A percentile compares a stretch with the other conserved stretches of the same genome.
Conservation (phyloP, 2,329 filamentous ascomycete genomes). For the Endothia cerciana region DNA sequence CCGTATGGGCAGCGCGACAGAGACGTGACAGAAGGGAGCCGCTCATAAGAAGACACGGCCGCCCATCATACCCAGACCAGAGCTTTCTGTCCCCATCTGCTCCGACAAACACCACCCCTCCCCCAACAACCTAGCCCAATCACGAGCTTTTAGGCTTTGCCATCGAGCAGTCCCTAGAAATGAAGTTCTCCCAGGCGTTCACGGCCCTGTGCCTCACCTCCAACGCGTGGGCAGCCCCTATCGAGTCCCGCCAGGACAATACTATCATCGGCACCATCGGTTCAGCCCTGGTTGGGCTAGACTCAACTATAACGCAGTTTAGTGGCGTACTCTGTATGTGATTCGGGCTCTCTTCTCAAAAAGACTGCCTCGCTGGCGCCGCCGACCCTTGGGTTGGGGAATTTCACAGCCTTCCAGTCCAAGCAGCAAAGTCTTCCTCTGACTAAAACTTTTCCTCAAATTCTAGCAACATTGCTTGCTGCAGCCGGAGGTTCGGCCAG, state of each 20-base stretch:
- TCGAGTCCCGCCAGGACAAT: neutral
- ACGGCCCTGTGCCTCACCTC: slow-evolving; percentile 8
- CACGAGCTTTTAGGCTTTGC: neutral
- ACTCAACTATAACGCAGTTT: neutral
- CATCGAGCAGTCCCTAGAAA: neutral
- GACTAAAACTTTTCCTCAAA: neutral
- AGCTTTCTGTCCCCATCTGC: neutral
- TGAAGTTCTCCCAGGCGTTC: slow-evolving; percentile 3
- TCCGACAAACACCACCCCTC: too few species aligned
- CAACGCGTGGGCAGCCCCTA: neutral
- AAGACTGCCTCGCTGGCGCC: neutral
- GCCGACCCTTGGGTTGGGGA: neutral
- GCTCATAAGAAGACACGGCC: neutral
- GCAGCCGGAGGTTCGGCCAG: neutral
- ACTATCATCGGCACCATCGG: neutral
- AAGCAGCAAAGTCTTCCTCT: neutral
- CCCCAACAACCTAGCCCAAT: too few species aligned
- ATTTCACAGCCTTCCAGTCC: neutral
- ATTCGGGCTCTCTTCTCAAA: neutral
- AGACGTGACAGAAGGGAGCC: neutral
- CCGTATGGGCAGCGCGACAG: neutral
- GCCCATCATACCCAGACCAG: neutral
- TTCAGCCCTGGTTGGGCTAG: neutral
- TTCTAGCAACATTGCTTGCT: neutral
- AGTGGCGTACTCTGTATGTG: neutral